Conservation (phyloP, 73 alveolate species). For the Paramecium bursaria region DNA sequence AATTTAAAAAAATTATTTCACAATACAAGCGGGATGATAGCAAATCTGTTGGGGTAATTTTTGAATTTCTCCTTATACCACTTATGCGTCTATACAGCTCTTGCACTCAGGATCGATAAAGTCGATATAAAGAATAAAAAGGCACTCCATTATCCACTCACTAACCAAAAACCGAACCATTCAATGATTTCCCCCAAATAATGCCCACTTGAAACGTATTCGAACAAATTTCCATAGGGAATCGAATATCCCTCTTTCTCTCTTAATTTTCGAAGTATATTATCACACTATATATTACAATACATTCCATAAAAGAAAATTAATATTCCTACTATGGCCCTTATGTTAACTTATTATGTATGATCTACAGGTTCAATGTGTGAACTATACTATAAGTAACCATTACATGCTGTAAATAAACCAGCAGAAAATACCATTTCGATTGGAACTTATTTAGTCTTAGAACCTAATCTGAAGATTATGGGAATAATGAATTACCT, state of each 20-base stretch:
- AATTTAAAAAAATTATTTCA: neutral
- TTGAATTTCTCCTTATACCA: slow-evolving; percentile 32
- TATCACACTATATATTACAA: slow-evolving; percentile 34
- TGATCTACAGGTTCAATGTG: neutral
- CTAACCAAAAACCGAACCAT: slow-evolving; percentile 31
- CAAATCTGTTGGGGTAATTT: neutral
- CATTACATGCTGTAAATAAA: slow-evolving; percentile 30
- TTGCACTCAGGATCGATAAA: slow-evolving; percentile 36
- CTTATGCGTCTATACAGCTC: slow-evolving; percentile 29
- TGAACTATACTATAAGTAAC: neutral
- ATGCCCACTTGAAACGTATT: slow-evolving; percentile 41
- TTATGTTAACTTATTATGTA: neutral
- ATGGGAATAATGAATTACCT: neutral
- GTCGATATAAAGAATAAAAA: slow-evolving; percentile 13
- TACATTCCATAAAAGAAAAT: slow-evolving; percentile 41
- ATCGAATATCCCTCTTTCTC: slow-evolving; percentile 15
- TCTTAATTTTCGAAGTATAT: neutral
- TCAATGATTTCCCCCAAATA: slow-evolving; percentile 48
- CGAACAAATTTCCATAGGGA: slow-evolving; percentile 18
- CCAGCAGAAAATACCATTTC: slow-evolving; percentile 14
- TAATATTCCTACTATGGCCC: neutral
- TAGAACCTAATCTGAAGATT: slow-evolving; percentile 14
- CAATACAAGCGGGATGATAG: neutral
- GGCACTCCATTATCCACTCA: slow-evolving; percentile 17
- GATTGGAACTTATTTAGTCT: slow-evolving; percentile 26